A percentile compares a stretch with the other conserved stretches of the same genome.
phyloP scores from a whole-genome alignment of 2,329 filamentous ascomycete species.

The Aspergillus alliaceus region DNA sequence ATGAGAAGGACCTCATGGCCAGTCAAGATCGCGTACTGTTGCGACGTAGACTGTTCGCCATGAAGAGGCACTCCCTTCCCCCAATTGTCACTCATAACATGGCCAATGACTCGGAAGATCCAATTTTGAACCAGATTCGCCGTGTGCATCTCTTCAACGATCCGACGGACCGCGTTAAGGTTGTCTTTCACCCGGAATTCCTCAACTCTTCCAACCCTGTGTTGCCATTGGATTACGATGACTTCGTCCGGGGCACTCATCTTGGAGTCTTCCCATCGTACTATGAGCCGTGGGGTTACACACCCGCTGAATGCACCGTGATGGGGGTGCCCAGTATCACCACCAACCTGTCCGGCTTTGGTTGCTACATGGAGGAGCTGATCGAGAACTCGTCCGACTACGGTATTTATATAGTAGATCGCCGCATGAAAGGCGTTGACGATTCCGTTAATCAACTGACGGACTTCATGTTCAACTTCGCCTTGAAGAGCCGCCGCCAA shows the following conservation, averaged over 20 bases:
- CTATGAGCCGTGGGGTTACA: constrained; percentile 99
- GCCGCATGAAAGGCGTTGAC: constrained; percentile 90
- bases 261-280: constrained; percentile 95
- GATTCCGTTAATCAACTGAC: constrained; percentile 96
- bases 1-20: constrained; percentile 94
- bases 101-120: constrained; percentile 89
- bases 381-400: constrained; percentile 98
- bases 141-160: constrained; percentile 97
- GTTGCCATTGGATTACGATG: constrained; percentile 92
- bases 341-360: constrained; percentile 95
- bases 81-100: constrained; percentile 99
- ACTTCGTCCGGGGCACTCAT: constrained; percentile 96
- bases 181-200: constrained; percentile 98
- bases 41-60: constrained; percentile 86
- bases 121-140: constrained; percentile 91
- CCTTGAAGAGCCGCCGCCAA: constrained; percentile 87
- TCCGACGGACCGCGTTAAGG: constrained; percentile 90
- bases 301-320: constrained; percentile 94
- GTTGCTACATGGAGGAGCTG: constrained; percentile 98
- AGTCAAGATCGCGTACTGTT: constrained; percentile 90
- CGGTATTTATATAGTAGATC: constrained; percentile 98
- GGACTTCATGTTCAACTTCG: constrained; percentile 91
- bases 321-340: constrained; percentile 99
- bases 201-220: constrained; percentile 94
- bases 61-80: constrained; percentile 88